phyloP scores from a whole-genome alignment of 2,329 filamentous ascomycete species.

The Scedosporium minutisporum region DNA sequence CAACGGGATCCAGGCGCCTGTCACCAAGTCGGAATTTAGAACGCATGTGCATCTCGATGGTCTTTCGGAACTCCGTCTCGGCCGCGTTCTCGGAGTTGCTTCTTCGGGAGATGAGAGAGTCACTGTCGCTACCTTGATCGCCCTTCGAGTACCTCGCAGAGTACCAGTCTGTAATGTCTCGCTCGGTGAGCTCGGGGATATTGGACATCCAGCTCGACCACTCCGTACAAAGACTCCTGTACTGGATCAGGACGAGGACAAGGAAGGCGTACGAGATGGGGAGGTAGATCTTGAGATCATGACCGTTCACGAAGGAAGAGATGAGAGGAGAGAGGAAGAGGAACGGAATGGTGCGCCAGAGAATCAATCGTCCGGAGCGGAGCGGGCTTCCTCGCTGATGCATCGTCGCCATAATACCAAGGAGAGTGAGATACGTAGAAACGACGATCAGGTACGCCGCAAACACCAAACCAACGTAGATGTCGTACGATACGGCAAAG shows the following conservation, averaged over 20 bases:
- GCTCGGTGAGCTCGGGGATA: conserved; percentile 37
- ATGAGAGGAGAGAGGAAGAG: conserved; percentile 47
- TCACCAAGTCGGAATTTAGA: not conserved
- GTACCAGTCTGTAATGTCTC: conserved; percentile 41
- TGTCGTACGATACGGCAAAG: conserved; percentile 34
- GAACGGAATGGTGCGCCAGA: conserved; percentile 45
- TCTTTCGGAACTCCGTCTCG: conserved; percentile 20
- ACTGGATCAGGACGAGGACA: conserved; percentile 36
- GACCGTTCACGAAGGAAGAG: conserved; percentile 38
- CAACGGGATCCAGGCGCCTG: conserved; percentile 12
- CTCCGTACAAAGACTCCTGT: conserved; percentile 42
- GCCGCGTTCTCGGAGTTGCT: not conserved
- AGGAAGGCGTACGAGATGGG: conserved; percentile 44
- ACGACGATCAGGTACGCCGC: conserved; percentile 48
- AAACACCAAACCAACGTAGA: conserved; percentile 42
- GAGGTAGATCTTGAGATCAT: conserved; percentile 48
- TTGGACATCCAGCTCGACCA: conserved; percentile 50
- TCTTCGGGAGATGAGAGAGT: conserved; percentile 13
- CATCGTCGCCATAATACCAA: conserved; percentile 42
- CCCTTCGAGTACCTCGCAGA: conserved; percentile 15
- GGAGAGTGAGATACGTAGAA: conserved; percentile 47
- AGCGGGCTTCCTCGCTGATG: conserved; percentile 45
- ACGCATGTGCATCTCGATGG: conserved; percentile 14
- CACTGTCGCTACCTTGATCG: conserved; percentile 8
- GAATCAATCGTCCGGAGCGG: conserved; percentile 45